These are phyloP conservation scores for Lactarius tabidus DNA, from an alignment of 768 basidiomycete species.

Conservation along the genomic window DNA sequence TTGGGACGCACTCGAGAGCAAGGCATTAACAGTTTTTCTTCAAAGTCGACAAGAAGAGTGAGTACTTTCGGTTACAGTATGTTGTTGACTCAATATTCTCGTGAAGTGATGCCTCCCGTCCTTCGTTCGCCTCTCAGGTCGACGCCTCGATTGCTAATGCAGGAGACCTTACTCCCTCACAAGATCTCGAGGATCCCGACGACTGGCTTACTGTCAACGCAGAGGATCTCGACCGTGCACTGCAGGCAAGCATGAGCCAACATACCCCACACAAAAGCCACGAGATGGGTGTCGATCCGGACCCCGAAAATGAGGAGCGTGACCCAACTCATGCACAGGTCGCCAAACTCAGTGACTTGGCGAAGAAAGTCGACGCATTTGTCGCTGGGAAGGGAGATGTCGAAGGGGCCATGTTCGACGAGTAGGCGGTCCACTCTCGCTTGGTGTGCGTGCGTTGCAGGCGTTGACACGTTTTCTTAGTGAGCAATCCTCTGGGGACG, in stretches of 20 bases:
- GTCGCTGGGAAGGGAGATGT: constrained; percentile 86
- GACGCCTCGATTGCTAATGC: constrained; percentile 55
- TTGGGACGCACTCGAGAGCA: constrained; percentile 71
- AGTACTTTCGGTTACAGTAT: constrained; percentile 30
- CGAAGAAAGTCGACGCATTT: constrained; percentile 84
- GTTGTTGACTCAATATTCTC: constrained; percentile 1
- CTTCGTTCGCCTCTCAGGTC: constrained; percentile 72
- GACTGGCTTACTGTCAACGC: constrained; percentile 83
- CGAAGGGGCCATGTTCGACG: constrained; percentile 85
- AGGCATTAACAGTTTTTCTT: constrained; percentile 65
- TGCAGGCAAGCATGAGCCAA: constrained; percentile 43
- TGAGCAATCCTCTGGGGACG: constrained; percentile 41
- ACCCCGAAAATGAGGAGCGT: constrained; percentile 41
- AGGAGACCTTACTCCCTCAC: constrained; percentile 29
- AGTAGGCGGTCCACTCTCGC: constrained; percentile 49
- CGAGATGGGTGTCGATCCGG: constrained; percentile 50
- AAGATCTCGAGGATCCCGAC: constrained; percentile 64
- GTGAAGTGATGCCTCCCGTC: constrained; percentile 53
- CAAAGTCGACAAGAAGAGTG: constrained; percentile 64
- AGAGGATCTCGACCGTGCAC: constrained; percentile 68
- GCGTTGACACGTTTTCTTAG: constrained; percentile 34
- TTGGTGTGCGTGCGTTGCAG: neutral
- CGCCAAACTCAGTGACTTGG: constrained; percentile 65
- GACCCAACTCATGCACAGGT: constrained; percentile 62
- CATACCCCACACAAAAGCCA: constrained; percentile 26